Evolutionary conservation across 73 alveolate species (phyloP), one percentile per base, ranked within the genome.

Genomic region (Durusdinium trenchii): DNA sequence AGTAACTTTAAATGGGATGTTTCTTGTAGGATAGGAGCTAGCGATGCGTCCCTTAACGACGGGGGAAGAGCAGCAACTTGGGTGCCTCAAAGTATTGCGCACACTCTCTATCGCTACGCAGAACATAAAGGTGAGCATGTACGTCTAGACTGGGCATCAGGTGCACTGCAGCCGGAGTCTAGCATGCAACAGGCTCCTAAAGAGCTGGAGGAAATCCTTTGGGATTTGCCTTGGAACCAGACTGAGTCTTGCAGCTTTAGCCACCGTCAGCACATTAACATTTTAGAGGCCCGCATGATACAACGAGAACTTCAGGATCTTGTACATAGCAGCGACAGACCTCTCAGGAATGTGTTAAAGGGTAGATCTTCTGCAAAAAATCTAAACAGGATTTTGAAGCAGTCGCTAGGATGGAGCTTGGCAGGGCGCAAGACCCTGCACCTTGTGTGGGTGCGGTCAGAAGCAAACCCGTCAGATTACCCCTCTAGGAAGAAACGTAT

Each of bases 41-140:
- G 71, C 10, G 92, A 82, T 82, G 92, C 92, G 50, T 46, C 71
- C 14, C 71, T 46, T 23, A 5, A 4, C 26, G n/a, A 38, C 46
- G 92, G 92, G 46, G 92, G 92, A 4, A 46, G 92, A 46, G 92
- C 92, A 6, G 92, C 92, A 16, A 45, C 89, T 10, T 23, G 38
- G 46, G n/a, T 40, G 6, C 38, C 64, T n/a, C 14, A 40, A 16
- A 42, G 40, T 4, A 23, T 78, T 12, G 89, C 89, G 12, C 38
- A 43, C 3, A 47, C 89, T 6, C 28, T 78, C 38, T 43, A 43
- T 23, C 89, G 89, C 23, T 47, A 32, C 28, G 89, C 89, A 38
- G 64, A 40, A 40, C 89, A 45, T 43, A 78, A 42, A 23, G 86
- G 86, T 36, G 86, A 73, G 28, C 86, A 73, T 40, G 86, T 73